These are phyloP conservation scores for Aspergillus quadrilineatus DNA, from an alignment of 2,329 filamentous ascomycete species.

Conservation along the genomic window DNA sequence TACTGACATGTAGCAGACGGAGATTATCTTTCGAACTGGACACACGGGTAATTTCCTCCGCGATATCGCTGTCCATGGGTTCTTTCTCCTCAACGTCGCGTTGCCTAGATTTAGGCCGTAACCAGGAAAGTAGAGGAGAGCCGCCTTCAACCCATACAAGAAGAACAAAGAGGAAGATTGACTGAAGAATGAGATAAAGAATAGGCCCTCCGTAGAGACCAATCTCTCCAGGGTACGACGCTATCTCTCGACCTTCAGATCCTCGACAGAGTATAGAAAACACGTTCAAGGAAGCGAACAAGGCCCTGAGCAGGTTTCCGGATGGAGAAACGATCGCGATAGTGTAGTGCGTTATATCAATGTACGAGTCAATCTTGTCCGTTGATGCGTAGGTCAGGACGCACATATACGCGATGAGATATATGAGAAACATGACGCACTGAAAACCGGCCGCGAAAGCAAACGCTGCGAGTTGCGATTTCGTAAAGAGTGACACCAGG, in stretches of 20 bases:
- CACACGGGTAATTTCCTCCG: conserved; percentile 63
- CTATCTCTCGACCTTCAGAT: conserved; percentile 55
- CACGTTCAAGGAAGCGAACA: conserved; percentile 77
- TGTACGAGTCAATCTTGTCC: conserved; percentile 63
- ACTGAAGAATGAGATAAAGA: conserved; percentile 75
- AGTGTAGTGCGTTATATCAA: conserved; percentile 72
- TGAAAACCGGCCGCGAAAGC: conserved; percentile 78
- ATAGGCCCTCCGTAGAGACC: conserved; percentile 80
- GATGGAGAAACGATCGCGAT: conserved; percentile 74
- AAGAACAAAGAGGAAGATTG: conserved; percentile 66
- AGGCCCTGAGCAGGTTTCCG: conserved; percentile 68
- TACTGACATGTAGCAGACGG: conserved; percentile 75
- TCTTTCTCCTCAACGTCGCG: conserved; percentile 44
- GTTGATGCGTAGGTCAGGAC: conserved; percentile 74
- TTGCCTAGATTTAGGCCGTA: conserved; percentile 46
- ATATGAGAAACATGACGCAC: conserved; percentile 68
- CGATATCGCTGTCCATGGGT: conserved; percentile 58
- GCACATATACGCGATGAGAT: conserved; percentile 69
- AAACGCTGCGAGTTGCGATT: conserved; percentile 78
- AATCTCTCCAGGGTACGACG: conserved; percentile 68
- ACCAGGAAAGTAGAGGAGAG: conserved; percentile 55
- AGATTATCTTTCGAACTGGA: conserved; percentile 66
- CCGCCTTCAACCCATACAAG: conserved; percentile 81
- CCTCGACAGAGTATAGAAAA: conserved; percentile 72
- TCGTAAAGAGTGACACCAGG: conserved; percentile 74